Base-by-base conservation (phyloP, 164 flowering plant species). In the Santalum album region DNA sequence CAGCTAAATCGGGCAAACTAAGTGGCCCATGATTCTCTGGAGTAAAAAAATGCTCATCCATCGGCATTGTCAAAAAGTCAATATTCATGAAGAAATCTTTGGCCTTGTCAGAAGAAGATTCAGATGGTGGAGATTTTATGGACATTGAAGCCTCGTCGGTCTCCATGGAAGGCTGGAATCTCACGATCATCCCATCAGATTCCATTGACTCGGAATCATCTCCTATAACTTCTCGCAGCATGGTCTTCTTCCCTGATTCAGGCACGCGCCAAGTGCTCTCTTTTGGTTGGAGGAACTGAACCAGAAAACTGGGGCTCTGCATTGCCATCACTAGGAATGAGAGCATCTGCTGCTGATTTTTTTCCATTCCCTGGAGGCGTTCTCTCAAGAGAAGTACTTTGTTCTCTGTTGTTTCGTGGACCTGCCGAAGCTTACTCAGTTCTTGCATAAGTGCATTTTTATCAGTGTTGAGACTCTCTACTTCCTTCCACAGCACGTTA, bases 281-380 rank as follows among this genome's bases (percentile, higher is more conserved):
- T 59, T 79, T 82, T 23, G 81, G 80, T 46, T 84, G 82, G 50
- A 79, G 64, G 23, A 87, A 62, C 78, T 84, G 81, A 46, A 56
- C 69, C 52, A 84, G 58, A 62, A 78, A 65, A n/a, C 76, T 72
- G 21, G 96, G 87, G 58, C 49, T 78, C 63, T 82, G 96, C 82
- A 84, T 72, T 25, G 75, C 87, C 96, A 82, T 82, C 35, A 79
- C 81, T 58, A 87, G 61, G 56, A 87, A 84, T 17, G 96, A 84
- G 39, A 87, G 69, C 84, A 84, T 74, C 68, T 87, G 89, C 67
- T 87, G 91, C 72, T 84, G 91, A 61, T 70, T 76, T 53, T 69
- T 78, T 58, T 87, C 96, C 84, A 81, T 84, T 36, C 87, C 84
- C 54, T 79, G 73, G 46, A 87, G 62, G 2, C 82, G 79, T 27